Base-by-base conservation (phyloP, 2,329 filamentous ascomycete species). In the Diaporthe ilicicola region DNA sequence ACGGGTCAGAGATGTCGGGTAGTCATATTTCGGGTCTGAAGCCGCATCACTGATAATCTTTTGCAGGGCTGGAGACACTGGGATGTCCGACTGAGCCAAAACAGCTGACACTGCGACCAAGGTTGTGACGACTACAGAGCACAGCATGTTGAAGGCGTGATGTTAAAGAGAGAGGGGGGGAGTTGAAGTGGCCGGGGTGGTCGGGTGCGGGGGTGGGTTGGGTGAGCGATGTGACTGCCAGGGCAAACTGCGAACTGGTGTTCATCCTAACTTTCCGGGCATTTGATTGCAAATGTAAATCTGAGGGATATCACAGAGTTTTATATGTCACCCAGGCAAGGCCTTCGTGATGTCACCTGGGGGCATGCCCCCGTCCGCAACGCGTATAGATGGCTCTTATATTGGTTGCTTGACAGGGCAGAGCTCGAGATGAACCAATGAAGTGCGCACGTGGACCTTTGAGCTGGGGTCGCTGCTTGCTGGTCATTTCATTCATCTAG, bases 1-100 rank as follows among this genome's bases (percentile, higher is more conserved):
- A n/a, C 84, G 82, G 8, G 87, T 86, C 73, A 89, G 86, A 70
- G 87, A 84, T 1, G 86, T 84, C 1, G 87, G 84, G 67, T 86
- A 86, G 77, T 81, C 82, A 3, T 81, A 78, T 22, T 86, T 76
- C 71, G 69, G 71, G 19, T 69, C 64, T 9, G 56, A 68, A 24
- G 55, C 59, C 15, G 71, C 71, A 34, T 64, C 53, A 13, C 54
- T 55, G 34, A 73, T 67, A 24, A 73, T 65, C 44, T 66, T 53
- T 44, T 69, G 62, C 19, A 73, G 64, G 22, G 55, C 71, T 17
- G 71, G 53, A n/a, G 59, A 71, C 15, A 71, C 39, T 32, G 71
- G 64, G 6, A 71, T 42, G 56, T 73, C 69, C 39, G 71, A 54
- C 64, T 73, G 71, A 15, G 59, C 59, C 27, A 65, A 37, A 22